Base-by-base conservation (phyloP, 345 rosid genomes). In the Murraya paniculata region DNA sequence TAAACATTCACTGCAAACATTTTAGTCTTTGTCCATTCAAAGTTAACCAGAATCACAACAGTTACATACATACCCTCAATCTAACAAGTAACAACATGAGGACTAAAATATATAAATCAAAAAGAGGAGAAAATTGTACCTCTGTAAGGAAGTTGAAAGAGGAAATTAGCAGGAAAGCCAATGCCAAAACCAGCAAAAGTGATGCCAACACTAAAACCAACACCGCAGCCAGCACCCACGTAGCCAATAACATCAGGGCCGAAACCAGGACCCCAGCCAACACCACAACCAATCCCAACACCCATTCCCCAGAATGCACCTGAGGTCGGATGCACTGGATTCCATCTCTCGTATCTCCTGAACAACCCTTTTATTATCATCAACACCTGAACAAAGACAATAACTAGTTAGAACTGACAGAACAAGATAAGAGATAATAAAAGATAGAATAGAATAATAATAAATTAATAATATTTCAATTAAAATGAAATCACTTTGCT, bases 291-390 rank as follows among this genome's bases (percentile, higher is more conserved):
- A 77, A 92, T 38, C 41, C 98, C 98, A 55, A 93, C 53, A 19
- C 98, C 98, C 98, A 95, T 91, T 5, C 97, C 98, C 98, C 98
- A 95, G 78, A 95, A 95, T 16, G 98, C 91, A 77, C 98, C 98
- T 35, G 73, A 70, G 9, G 98, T 90, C 33, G 98, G 97, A 84
- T 94, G 98, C 76, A 94, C 97, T 5, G 98, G 97, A 79, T 92
- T 94, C 97, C 98, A 91, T 81, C 92, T 91, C 81, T 90, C 69
- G 61, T 94, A 91, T 84, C 96, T 87, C 81, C 97, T 83, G 38
- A 89, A 92, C 74, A 91, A 61, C 68, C 98, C 94, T 79, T 94
- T 94, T 56, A 94, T 90, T 77, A 94, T 90, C 97, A 92, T 94
- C 64, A 66, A 41, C 67, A 75, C 94, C 93, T 89, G 83, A 48